A percentile compares a stretch with the other conserved stretches of the same genome.
These are phyloP conservation scores for Pascua guehoae DNA, from an alignment of 1,284 basidiomycete species.

Conservation along the genomic window DNA sequence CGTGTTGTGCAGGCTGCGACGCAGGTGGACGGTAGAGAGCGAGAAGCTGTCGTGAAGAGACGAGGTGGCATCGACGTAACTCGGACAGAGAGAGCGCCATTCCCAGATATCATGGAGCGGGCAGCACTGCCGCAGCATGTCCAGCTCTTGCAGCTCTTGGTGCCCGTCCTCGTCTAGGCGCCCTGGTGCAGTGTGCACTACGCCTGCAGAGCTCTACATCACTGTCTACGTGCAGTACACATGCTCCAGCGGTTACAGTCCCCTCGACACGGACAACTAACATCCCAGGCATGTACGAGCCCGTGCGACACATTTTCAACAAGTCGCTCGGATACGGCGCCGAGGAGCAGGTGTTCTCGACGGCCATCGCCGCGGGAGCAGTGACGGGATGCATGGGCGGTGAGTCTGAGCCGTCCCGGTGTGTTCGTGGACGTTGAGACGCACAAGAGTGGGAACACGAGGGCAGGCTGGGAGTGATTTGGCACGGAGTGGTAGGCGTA, in stretches of 20 bases:
- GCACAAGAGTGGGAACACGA: background rate
- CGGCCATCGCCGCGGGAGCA: constrained; percentile 79
- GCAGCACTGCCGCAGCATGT: too few relatives aligned
- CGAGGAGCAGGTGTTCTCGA: constrained; percentile 64
- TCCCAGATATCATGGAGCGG: too few relatives aligned
- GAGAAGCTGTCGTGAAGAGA: too few relatives aligned
- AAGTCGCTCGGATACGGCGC: constrained; percentile 61
- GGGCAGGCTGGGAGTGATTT: too few relatives aligned
- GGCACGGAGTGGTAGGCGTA: too few relatives aligned
- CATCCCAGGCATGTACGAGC: constrained; percentile 84
- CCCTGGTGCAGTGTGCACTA: background rate
- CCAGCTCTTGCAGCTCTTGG: background rate
- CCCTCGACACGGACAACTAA: too few relatives aligned
- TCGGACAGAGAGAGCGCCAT: too few relatives aligned
- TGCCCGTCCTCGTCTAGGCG: background rate
- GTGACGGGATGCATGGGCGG: constrained; percentile 85
- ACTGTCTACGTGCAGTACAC: too few relatives aligned
- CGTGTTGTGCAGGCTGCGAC: too few relatives aligned
- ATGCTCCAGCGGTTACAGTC: background rate
- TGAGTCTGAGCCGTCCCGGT: constrained; percentile 46
- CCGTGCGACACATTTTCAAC: constrained; percentile 73
- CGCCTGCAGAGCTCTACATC: background rate
- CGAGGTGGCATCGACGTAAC: too few relatives aligned
- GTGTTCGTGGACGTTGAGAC: background rate
- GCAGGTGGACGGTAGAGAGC: too few relatives aligned